Conservation (phyloP, 495 filamentous ascomycete genomes). For the Bacidia rubella region DNA sequence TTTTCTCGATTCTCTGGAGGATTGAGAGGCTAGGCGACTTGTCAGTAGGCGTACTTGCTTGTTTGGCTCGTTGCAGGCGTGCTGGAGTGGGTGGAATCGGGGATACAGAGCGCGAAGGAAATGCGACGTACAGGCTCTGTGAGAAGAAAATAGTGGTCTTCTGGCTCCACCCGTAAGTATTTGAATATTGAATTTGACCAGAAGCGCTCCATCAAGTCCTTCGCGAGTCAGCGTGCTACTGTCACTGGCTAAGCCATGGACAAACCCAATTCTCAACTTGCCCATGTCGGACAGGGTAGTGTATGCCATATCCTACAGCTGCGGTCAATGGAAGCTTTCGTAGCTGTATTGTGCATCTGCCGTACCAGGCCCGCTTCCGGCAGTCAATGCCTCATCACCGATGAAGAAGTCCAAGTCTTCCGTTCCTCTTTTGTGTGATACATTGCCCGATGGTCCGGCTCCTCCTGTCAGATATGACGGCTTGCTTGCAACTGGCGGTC, state of each 20-base stretch:
- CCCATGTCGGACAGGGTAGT: constrained; percentile 94
- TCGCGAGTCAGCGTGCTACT: constrained; percentile 14
- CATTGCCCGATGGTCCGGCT: constrained; percentile 63
- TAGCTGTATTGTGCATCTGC: not conserved
- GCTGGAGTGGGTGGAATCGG: not conserved
- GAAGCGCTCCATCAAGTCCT: constrained; percentile 98
- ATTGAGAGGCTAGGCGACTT: constrained; percentile 64
- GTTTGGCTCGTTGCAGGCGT: too few relatives aligned
- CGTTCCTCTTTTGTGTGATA: constrained; percentile 86
- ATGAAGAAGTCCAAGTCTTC: constrained; percentile 99
- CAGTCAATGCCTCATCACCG: constrained; percentile 85
- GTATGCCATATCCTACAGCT: constrained; percentile 67
- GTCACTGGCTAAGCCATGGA: constrained; percentile 5
- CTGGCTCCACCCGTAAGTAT: constrained; percentile 92
- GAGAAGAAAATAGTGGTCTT: constrained; percentile 95
- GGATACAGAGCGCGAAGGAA: not conserved
- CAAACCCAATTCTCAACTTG: constrained; percentile 95
- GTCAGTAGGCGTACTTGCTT: constrained; percentile 12
- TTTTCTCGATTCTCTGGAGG: constrained; percentile 98
- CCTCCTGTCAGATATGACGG: constrained; percentile 90
- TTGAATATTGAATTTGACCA: constrained; percentile 99
- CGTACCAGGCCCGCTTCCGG: constrained; percentile 67
- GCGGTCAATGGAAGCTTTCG: not conserved
- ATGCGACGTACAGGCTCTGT: constrained; percentile 70
- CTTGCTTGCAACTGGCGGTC: constrained; percentile 84